phyloP scores from a whole-genome alignment of 139 green algal species.

The Volvox africanus region DNA sequence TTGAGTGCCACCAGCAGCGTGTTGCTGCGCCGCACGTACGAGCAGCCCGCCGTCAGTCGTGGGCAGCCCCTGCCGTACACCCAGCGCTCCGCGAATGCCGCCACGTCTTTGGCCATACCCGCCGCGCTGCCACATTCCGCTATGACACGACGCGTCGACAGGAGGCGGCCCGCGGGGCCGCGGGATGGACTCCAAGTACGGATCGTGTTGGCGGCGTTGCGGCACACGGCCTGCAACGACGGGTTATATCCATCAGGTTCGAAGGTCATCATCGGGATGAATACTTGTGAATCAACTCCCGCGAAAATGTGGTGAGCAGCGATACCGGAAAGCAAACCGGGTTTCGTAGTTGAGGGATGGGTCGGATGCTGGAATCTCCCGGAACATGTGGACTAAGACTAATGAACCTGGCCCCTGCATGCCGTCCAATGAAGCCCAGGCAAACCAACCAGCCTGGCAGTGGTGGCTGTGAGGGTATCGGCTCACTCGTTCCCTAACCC shows the following conservation, averaged over 20 bases:
- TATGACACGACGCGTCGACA: constrained; percentile 15
- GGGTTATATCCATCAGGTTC: too few relatives aligned
- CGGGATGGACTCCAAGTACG: background rate
- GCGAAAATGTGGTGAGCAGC: too few relatives aligned
- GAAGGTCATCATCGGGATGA: too few relatives aligned
- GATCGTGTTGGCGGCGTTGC: background rate
- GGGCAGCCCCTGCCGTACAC: constrained; percentile 57
- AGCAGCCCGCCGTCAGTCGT: constrained; percentile 25
- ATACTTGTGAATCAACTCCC: too few relatives aligned
- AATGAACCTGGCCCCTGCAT: too few relatives aligned
- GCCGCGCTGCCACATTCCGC: constrained; percentile 34
- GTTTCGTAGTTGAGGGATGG: too few relatives aligned
- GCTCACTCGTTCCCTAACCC: background rate
- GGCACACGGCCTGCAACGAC: constrained; percentile 12
- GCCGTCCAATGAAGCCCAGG: too few relatives aligned
- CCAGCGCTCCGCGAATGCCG: constrained; percentile 61
- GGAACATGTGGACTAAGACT: too few relatives aligned
- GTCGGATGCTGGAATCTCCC: too few relatives aligned
- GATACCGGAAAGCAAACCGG: too few relatives aligned
- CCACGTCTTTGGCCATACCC: constrained; percentile 49
- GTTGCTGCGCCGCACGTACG: constrained; percentile 27
- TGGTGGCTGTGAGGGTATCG: too few relatives aligned
- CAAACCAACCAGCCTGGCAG: too few relatives aligned
- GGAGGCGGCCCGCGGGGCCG: background rate
- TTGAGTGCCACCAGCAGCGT: constrained; percentile 22